These are phyloP conservation scores for Fusarium marasasianum DNA, from an alignment of 2,329 filamentous ascomycete species.

Conservation along the genomic window DNA sequence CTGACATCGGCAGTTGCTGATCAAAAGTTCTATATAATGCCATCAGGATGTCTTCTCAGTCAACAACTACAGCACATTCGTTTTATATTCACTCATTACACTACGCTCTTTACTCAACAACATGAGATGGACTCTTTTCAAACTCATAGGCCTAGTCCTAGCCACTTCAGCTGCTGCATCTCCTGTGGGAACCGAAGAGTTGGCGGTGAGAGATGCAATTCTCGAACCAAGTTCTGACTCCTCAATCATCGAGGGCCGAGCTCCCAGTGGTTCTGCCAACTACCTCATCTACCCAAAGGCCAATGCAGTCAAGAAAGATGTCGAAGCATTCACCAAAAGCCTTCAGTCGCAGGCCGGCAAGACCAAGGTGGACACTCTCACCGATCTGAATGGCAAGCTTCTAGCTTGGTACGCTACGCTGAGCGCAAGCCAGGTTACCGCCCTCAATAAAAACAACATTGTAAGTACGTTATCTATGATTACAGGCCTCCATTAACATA, in stretches of 20 bases:
- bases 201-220: not conserved
- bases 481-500: fast-evolving
- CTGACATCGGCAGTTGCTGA: not conserved
- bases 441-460: not conserved
- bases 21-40: not conserved
- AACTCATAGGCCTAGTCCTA: fast-evolving
- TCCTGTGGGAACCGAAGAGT: not conserved
- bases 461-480: not conserved
- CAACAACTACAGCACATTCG: not conserved
- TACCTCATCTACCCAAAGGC: not conserved
- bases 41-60: not conserved
- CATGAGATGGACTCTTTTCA: not conserved
- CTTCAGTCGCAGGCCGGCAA: not conserved
- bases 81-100: not conserved
- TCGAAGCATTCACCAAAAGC: not conserved
- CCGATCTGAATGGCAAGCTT: not conserved
- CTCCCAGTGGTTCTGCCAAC: not conserved
- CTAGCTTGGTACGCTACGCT: not conserved
- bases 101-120: not conserved
- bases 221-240: not conserved
- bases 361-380: not conserved
- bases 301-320: not conserved
- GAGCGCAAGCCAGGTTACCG: not conserved
- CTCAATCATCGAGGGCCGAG: not conserved
- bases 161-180: not conserved